Conservation (phyloP, 208 protist genomes). For the Porcisia hertigi region DNA sequence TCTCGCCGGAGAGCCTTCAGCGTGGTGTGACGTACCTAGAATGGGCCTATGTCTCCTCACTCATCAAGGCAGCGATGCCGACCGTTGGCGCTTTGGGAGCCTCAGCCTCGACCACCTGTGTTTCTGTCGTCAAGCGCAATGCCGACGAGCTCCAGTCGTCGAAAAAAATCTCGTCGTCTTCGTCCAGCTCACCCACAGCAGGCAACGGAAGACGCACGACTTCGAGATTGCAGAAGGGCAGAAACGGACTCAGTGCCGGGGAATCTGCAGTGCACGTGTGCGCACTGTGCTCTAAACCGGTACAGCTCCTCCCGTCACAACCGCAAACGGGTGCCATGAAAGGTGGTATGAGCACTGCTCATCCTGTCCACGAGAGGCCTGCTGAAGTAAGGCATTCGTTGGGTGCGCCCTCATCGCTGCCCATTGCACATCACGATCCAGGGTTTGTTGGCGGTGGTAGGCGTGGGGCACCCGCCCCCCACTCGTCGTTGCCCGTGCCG, state of each 20-base stretch:
- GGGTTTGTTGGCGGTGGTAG: background rate
- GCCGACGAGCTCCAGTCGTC: background rate
- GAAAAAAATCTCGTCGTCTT: background rate
- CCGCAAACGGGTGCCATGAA: background rate
- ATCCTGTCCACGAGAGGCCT: background rate
- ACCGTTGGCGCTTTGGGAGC: background rate
- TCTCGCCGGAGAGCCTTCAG: slow-evolving; percentile 40
- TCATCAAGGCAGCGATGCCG: slow-evolving; percentile 30
- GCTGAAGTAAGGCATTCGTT: background rate
- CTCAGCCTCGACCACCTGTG: too few relatives aligned
- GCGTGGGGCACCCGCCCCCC: background rate
- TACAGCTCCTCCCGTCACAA: slow-evolving; percentile 17
- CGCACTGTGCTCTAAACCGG: slow-evolving; percentile 36
- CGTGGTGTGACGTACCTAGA: slow-evolving; percentile 64
- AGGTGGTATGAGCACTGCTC: background rate
- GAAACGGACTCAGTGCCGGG: background rate
- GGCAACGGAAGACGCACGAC: background rate
- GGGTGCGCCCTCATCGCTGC: background rate
- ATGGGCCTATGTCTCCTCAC: slow-evolving; percentile 55
- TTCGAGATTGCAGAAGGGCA: background rate
- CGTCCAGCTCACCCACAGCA: background rate
- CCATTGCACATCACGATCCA: background rate
- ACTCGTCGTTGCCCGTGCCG: background rate
- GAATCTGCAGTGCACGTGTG: slow-evolving; percentile 11
- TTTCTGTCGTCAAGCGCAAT: background rate